Evolutionary conservation across 2,329 filamentous ascomycete genomes (phyloP), one percentile per base, ranked within the genome.

Genomic region (Aspergillus puulaauensis): DNA sequence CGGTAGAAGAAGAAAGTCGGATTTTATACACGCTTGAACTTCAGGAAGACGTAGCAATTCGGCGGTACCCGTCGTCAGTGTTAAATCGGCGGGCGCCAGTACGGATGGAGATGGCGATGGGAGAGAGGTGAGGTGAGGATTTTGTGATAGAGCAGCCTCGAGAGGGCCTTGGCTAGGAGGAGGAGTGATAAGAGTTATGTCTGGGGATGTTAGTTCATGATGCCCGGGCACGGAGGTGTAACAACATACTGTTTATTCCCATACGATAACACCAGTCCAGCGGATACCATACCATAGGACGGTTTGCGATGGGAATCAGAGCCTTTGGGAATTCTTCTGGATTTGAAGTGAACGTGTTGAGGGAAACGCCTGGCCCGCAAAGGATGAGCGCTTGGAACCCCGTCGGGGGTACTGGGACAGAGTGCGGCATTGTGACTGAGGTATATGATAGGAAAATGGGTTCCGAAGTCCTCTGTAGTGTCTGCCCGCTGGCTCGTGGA

Each of bases 1-100:
- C 0, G 95, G 93, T 4, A 99, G 80, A 3, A 98, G 85, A 24
- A 97, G 79, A 69, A 99, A 98, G 75, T 99, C 91, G 12, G 87
- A 86, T 54, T 85, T 91, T 66, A 99, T 86, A 7, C 86, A 82
- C n/a, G 82, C 80, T 69, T 89, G 87, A 45, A 98, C 86, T 71
- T 96, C 90, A 1, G 90, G 89, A 8, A 96, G 81, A 9, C 93
- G 86, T 52, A 99, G 84, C 19, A 98, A 86, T 68, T 96, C 89
- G 7, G 91, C 93, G 6, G 95, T 98, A 52, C 92, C 92, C 0
- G 90, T 96, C 59, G 90, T 95, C 68, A 92, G 86, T 50, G 90
- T 87, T 35, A 97, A 81, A 43, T 84, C 87, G 65, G 82, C 78
- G 1, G 93, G 93, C 1, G 92, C 88, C 19, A 97, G 78, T 23